Conservation (phyloP, 768 basidiomycete species). For the Phaeotremella fagi region DNA sequence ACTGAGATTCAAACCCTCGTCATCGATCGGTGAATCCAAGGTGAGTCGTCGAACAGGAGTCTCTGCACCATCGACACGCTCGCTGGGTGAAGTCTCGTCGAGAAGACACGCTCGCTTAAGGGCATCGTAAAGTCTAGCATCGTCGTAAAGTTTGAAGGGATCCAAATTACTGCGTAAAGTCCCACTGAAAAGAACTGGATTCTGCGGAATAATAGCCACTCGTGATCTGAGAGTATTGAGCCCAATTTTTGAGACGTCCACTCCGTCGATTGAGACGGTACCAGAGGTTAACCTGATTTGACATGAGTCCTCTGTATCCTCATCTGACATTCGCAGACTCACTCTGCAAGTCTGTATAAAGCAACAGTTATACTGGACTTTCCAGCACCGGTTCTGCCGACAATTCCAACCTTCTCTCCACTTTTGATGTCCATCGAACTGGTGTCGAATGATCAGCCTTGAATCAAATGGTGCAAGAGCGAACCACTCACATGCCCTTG, state of each 20-base stretch:
- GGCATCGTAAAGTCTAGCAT: constrained; percentile 75
- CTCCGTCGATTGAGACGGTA: constrained; percentile 67
- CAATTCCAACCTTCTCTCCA: constrained; percentile 90
- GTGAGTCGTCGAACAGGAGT: constrained; percentile 54
- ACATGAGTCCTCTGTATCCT: constrained; percentile 10
- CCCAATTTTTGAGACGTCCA: constrained; percentile 75
- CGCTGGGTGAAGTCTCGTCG: constrained; percentile 48
- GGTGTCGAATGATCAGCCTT: neutral
- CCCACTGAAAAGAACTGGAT: constrained; percentile 40
- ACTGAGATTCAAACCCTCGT: constrained; percentile 71
- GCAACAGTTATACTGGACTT: constrained; percentile 84
- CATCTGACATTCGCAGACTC: neutral
- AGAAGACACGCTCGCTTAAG: constrained; percentile 74
- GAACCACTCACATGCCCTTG: constrained; percentile 56
- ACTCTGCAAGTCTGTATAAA: constrained; percentile 58
- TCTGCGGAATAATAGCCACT: constrained; percentile 44
- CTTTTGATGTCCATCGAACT: constrained; percentile 59
- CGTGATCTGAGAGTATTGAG: constrained; percentile 53
- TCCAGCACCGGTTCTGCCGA: constrained; percentile 80
- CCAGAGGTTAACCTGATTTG: constrained; percentile 56
- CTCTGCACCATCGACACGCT: neutral
- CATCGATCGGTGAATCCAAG: constrained; percentile 74
- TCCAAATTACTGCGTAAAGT: constrained; percentile 75
- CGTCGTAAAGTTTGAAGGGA: constrained; percentile 75
- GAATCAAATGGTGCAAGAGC: neutral